Evolutionary conservation across 148 eudicot genomes (phyloP).

Genomic region (Talinum fruticosum): DNA sequence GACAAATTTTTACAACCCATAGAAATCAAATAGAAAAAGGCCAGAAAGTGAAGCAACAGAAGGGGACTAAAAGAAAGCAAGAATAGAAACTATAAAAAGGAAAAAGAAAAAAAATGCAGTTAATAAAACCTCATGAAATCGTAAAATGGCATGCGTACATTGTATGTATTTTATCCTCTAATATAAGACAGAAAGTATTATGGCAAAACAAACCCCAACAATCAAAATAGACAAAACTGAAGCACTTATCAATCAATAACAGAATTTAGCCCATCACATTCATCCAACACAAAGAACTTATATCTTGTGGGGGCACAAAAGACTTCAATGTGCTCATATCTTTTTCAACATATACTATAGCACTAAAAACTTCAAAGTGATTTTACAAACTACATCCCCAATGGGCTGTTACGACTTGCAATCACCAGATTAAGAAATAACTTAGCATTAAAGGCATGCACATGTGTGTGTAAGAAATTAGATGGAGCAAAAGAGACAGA

Average conservation of each 20-base stretch:
- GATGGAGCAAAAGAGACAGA: background rate
- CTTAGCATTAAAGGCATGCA: too few relatives aligned
- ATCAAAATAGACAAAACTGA: background rate
- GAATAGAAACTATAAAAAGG: too few relatives aligned
- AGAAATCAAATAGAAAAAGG: background rate
- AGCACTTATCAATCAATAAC: background rate
- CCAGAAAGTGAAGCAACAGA: background rate
- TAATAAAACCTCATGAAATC: too few relatives aligned
- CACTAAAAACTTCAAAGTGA: constrained; percentile 6
- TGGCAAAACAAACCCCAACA: background rate
- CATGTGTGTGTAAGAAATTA: background rate
- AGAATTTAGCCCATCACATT: background rate
- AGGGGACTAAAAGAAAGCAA: background rate
- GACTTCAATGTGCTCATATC: background rate
- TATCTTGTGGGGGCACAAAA: background rate
- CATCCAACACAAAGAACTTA: background rate
- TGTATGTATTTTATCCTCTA: background rate
- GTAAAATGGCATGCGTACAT: background rate
- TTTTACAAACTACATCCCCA: background rate
- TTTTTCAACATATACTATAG: background rate
- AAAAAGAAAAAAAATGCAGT: too few relatives aligned
- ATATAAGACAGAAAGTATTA: background rate
- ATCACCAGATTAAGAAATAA: too few relatives aligned
- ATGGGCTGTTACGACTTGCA: too few relatives aligned
- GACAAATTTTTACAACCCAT: background rate